A percentile compares a stretch with the other conserved stretches of the same genome.
phyloP scores from a whole-genome alignment of 1,139 yeast genomes.

The Pichia cactophila region DNA sequence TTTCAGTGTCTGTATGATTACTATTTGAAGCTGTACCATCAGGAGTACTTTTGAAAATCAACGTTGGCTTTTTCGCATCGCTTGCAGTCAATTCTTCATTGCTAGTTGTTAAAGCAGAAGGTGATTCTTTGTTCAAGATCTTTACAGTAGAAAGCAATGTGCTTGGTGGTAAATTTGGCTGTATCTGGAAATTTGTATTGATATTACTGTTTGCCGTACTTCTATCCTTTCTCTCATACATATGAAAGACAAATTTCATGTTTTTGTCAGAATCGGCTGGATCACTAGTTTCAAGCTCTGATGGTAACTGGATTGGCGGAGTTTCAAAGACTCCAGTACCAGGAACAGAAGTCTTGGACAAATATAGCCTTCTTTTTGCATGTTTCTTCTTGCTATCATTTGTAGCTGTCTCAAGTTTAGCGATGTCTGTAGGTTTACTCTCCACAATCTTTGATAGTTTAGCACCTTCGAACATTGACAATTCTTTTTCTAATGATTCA shows the following conservation, averaged over 20 bases:
- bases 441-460: neutral
- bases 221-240: slow-evolving; percentile 3
- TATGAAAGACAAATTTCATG: slow-evolving; percentile 10
- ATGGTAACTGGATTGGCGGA: slow-evolving; percentile 10
- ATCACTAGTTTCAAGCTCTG: neutral
- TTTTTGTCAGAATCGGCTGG: neutral
- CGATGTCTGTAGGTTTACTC: neutral
- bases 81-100: no score
- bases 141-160: neutral
- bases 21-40: neutral
- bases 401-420: neutral
- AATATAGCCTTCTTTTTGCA: slow-evolving; percentile 9
- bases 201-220: neutral
- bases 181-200: slow-evolving; percentile 9
- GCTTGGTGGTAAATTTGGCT: slow-evolving; percentile 7
- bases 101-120: neutral
- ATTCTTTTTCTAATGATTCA: slow-evolving; percentile 8
- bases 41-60: neutral
- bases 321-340: slow-evolving; percentile 15
- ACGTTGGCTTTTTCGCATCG: neutral
- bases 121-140: neutral
- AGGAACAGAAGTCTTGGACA: slow-evolving; percentile 13
- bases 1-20: neutral
- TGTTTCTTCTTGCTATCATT: slow-evolving; percentile 1
- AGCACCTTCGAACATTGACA: neutral